Conservation (phyloP, 208 protist species). For the Leishmania mexicana region DNA sequence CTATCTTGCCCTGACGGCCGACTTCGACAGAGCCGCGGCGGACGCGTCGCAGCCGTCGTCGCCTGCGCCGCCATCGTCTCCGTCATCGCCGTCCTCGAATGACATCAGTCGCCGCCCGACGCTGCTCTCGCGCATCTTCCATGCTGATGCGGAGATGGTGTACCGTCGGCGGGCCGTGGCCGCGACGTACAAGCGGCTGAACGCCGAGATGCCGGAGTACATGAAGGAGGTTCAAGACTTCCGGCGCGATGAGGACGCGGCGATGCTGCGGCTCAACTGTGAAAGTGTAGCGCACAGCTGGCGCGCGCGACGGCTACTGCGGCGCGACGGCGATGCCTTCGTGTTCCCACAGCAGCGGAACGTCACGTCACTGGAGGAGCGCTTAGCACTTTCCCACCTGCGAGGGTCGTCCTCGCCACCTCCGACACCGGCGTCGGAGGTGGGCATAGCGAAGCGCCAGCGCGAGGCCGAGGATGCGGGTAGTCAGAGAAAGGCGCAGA, state of each 20-base stretch:
- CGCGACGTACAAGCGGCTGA: conserved; percentile 40
- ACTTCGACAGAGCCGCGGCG: conserved; percentile 12
- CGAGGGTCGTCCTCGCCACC: neutral
- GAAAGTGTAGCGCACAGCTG: conserved; percentile 6
- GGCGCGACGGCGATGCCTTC: neutral
- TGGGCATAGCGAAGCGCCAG: neutral
- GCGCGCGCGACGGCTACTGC: conserved; percentile 11
- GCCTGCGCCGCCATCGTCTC: conserved; percentile 4
- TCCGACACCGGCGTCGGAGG: neutral
- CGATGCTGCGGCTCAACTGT: conserved; percentile 35
- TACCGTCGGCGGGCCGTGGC: conserved; percentile 56
- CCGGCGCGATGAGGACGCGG: conserved; percentile 42
- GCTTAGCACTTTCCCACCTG: conserved; percentile 27
- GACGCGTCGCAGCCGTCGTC: neutral
- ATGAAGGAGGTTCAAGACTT: conserved; percentile 44
- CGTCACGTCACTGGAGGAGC: conserved; percentile 30
- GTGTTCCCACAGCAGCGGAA: conserved; percentile 11
- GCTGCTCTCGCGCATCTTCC: conserved; percentile 81
- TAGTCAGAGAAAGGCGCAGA: neutral
- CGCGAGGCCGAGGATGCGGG: neutral
- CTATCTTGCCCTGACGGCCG: conserved; percentile 68
- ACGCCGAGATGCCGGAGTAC: conserved; percentile 31
- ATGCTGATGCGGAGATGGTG: conserved; percentile 68
- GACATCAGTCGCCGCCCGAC: conserved; percentile 74
- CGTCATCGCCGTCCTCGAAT: conserved; percentile 39